Evolutionary conservation across 257 asterid genomes (phyloP).

Genomic region (Eucommia ulmoides): DNA sequence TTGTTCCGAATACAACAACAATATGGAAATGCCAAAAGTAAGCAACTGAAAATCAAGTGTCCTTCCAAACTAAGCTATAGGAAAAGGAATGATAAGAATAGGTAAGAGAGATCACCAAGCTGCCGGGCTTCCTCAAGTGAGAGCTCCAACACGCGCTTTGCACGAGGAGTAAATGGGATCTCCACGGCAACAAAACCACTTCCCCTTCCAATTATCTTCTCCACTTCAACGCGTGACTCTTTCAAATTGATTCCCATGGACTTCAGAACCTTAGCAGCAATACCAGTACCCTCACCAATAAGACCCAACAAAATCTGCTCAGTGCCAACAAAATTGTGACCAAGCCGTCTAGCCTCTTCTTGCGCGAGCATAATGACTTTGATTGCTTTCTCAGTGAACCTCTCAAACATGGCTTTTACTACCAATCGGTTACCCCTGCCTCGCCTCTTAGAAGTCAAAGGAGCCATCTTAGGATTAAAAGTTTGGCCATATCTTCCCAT

Average conservation of each 20-base stretch:
- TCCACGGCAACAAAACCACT: constrained; percentile 98
- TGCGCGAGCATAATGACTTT: constrained; percentile 98
- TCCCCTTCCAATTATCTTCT: constrained; percentile 94
- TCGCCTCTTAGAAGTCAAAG: constrained; percentile 29
- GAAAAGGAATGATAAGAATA: too few species aligned
- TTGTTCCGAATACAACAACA: too few species aligned
- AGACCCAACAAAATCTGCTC: constrained; percentile 94
- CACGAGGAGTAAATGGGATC: constrained; percentile 98
- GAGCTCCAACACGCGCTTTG: constrained; percentile 89
- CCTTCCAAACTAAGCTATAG: too few species aligned
- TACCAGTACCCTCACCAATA: constrained; percentile 98
- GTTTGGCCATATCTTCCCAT: constrained; percentile 31
- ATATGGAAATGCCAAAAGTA: too few species aligned
- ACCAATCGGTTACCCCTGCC: constrained; percentile 34
- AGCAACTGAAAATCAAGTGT: too few species aligned
- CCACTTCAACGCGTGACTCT: constrained; percentile 98
- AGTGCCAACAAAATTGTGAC: constrained; percentile 94
- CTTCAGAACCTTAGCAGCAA: constrained; percentile 97
- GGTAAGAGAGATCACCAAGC: constrained; percentile 46
- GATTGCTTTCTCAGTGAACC: constrained; percentile 94
- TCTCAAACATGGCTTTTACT: constrained; percentile 93
- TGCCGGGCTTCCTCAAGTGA: constrained; percentile 98
- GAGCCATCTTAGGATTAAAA: constrained; percentile 61
- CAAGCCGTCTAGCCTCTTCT: constrained; percentile 96
- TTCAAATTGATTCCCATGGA: constrained; percentile 95